Conservation (phyloP, 148 eudicot genomes). For the Salicornia ramosissima region DNA sequence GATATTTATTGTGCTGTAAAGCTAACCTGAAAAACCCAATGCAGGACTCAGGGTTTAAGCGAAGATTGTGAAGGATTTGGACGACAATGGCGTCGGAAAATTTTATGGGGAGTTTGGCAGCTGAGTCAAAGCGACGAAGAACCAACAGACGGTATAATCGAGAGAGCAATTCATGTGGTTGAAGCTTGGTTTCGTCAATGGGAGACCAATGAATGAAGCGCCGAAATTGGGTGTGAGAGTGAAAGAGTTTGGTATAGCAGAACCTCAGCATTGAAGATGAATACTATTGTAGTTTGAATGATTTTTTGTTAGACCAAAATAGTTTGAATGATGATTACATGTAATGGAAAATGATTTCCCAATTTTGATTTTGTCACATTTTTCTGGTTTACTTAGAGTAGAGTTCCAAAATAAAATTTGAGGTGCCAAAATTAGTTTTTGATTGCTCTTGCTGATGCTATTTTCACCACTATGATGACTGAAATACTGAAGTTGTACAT, state of each 20-base stretch:
- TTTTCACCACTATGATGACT: too few relatives aligned
- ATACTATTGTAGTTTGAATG: neutral
- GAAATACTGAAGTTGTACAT: too few relatives aligned
- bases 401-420: too few relatives aligned
- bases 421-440: too few relatives aligned
- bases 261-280: conserved; percentile 15
- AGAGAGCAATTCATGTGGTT: conserved; percentile 32
- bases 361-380: too few relatives aligned
- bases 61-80: conserved; percentile 38
- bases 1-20: conserved; percentile 15
- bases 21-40: conserved; percentile 47
- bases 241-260: conserved; percentile 4
- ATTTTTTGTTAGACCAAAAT: too few relatives aligned
- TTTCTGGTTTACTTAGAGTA: too few relatives aligned
- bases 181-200: conserved; percentile 27
- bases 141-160: conserved; percentile 49
- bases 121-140: conserved; percentile 51
- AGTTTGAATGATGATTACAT: too few relatives aligned
- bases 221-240: conserved; percentile 5
- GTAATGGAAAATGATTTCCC: too few relatives aligned
- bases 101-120: conserved; percentile 34
- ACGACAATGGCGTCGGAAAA: conserved; percentile 52
- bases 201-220: conserved; percentile 26
- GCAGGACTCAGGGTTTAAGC: conserved; percentile 45
- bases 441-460: too few relatives aligned